Percentiles rank a stretch among this genome's conserved stretches.
Evolutionary conservation across 805 yeast species (phyloP).

Genomic region (Ogataea chonburiensis): DNA sequence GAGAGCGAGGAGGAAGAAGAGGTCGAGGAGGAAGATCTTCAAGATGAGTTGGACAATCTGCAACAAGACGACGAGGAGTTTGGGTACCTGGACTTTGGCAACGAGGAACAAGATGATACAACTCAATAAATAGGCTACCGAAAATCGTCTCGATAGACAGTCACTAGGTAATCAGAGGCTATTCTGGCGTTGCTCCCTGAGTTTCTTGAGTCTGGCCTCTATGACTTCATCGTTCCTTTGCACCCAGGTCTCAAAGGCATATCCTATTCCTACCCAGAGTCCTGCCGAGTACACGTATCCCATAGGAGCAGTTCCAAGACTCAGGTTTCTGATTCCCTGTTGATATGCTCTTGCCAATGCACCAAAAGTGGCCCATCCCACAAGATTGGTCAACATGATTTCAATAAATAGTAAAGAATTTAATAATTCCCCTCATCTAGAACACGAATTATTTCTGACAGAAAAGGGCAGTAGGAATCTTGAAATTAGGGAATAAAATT

Average conservation of each 20-base stretch:
- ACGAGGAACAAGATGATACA: conserved; percentile 5
- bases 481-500: neutral
- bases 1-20: conserved; percentile 22
- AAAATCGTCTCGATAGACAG: no score
- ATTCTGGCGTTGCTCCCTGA: conserved; percentile 31
- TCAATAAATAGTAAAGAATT: neutral
- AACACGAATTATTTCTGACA: conserved; percentile 10
- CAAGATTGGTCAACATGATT: conserved; percentile 21
- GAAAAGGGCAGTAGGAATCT: conserved; percentile 4
- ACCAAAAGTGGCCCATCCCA: conserved; percentile 42
- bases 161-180: neutral
- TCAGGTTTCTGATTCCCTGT: conserved; percentile 42
- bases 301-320: conserved; percentile 36
- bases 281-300: conserved; percentile 46
- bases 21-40: conserved; percentile 16
- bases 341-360: conserved; percentile 43
- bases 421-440: conserved; percentile 10
- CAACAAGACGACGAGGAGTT: conserved; percentile 19
- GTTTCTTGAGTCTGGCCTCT: conserved; percentile 37
- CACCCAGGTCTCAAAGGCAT: conserved; percentile 37
- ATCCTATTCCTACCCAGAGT: conserved; percentile 44
- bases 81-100: conserved; percentile 18
- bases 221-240: conserved; percentile 39
- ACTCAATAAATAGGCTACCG: conserved; percentile 6
- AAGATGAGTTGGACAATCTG: conserved; percentile 14